Evolutionary conservation across 1,284 basidiomycete species (phyloP), one percentile per base, ranked within the genome.

Genomic region (Xerocomus amazonicus): DNA sequence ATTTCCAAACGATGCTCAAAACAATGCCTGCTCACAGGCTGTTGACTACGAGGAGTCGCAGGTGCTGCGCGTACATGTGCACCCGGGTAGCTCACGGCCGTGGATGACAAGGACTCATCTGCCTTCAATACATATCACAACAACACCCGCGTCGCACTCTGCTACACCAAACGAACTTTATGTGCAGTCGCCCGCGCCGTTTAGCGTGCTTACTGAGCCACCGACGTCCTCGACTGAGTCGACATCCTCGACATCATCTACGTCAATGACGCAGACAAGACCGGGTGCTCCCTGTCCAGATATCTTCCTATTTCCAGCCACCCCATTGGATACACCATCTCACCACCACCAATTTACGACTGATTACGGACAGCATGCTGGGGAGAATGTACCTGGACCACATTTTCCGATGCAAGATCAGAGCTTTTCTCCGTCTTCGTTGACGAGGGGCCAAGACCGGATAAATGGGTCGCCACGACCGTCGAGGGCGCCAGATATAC

Each of bases 161-260:
- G 33, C 37, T 16, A 28, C 19, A 1, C 32, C 31, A 14, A 47
- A 13, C 26, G 49, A 29, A 17, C 35, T 43, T 1, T 50, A 54
- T 14, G 53, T 39, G 10, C 39, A 38, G 17, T 59, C 65, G n/a
- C 52, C 61, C 7, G 52, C 62, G 3, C 60, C 61, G 27, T 66
- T 67, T 59, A 61, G 61, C 28, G 63, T 67, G 48, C 59, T 62
- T 41, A 64, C 65, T 0, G 65, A 58, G 35, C 45, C 63, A 16
- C 44, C 62, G 3, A 53, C 63, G 45, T 58, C 65, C 10, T 48
- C 54, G 44, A 53, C 49, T 45, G 56, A 48, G 37, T 54, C 62
- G 1, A 6, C 17, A 1, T 59, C 61, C 7, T 54, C 65, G 39
- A 42, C 51, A 2, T 48, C 54, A 4, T 52, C 61, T 0, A 29